phyloP scores from a whole-genome alignment of 495 filamentous ascomycete genomes.

The Venustampulla echinocandica region DNA sequence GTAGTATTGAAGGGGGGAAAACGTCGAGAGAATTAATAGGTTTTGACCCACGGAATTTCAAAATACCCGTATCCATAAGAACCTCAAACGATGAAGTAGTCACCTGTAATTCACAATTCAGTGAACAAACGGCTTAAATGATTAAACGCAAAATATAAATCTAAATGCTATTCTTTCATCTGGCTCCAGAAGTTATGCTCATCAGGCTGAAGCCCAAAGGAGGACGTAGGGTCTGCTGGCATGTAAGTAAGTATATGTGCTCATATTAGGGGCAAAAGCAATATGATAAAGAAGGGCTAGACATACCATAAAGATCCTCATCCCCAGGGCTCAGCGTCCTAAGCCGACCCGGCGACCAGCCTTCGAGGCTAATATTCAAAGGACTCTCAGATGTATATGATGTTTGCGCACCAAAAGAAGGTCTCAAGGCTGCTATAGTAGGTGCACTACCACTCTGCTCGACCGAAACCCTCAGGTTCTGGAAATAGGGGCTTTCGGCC shows the following conservation, averaged over 20 bases:
- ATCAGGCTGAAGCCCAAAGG: not conserved
- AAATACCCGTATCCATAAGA: not conserved
- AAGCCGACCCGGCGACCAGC: not conserved
- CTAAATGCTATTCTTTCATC: not conserved
- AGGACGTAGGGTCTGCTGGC: not conserved
- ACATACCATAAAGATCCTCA: not conserved
- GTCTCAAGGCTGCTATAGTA: not conserved
- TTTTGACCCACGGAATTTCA: conserved; percentile 3
- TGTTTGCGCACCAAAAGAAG: not conserved
- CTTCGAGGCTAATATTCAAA: not conserved
- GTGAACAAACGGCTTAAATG: too few relatives aligned
- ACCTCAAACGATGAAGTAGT: too few relatives aligned
- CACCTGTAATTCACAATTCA: too few relatives aligned
- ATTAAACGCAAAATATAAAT: too few relatives aligned
- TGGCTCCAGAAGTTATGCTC: not conserved
- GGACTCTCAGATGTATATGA: not conserved
- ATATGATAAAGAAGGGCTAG: not conserved
- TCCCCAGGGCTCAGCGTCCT: not conserved
- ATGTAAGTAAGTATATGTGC: too few relatives aligned
- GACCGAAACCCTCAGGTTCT: not conserved
- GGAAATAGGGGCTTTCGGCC: not conserved
- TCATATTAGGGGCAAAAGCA: not conserved
- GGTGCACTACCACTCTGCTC: not conserved
- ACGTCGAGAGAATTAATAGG: conserved; percentile 9
- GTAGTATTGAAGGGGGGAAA: conserved; percentile 7